Base-by-base conservation (phyloP, 2,329 filamentous ascomycete genomes). In the Scedosporium boydii region DNA sequence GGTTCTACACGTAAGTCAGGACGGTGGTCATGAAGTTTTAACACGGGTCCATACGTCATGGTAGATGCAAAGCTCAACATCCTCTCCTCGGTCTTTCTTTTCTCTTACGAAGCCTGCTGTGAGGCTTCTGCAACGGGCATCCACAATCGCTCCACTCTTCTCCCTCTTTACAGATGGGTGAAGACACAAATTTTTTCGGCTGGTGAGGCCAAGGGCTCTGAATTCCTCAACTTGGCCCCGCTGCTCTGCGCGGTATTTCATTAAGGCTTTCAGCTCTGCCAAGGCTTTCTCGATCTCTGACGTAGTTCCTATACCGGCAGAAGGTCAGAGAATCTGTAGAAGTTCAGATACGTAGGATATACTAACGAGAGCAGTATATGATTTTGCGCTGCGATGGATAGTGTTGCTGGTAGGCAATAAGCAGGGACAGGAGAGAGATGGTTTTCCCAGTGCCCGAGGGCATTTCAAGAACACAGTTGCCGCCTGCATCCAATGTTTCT, bases 221-320 rank as follows among this genome's bases (percentile, higher is more conserved):
- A 99, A 99, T 18, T 99, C 93, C 74, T 99, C 95, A 66, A 89
- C 88, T 64, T 88, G 82, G 0, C 95, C 95, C n/a, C 99, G 83
- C 73, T 97, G 86, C 66, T 96, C 84, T 5, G 91, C 80, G 16
- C 95, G 89, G 71, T 96, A 98, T 72, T 96, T 96, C 93, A 99
- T 99, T 61, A 99, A 77, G 26, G 87, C 87, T 73, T 95, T 92
- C 68, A 99, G 74, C 75, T 99, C 95, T 9, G 91, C 90, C 60
- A 99, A 77, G 0, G 96, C 95, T 77, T 99, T 99, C 73, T 99
- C 95, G 70, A 99, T 99, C 78, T 99, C 95, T 44, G 95, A 99
- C 93, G 99, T 99, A 63, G 95, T 99, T 78, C 84, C 84, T 86
- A 58, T 9, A 53, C 38, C 26, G n/a, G n/a, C 16, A 34, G 4